These are phyloP conservation scores for Zea mays DNA, from an alignment of 176 grass and related monocot genomes.

Conservation along the genomic window DNA sequence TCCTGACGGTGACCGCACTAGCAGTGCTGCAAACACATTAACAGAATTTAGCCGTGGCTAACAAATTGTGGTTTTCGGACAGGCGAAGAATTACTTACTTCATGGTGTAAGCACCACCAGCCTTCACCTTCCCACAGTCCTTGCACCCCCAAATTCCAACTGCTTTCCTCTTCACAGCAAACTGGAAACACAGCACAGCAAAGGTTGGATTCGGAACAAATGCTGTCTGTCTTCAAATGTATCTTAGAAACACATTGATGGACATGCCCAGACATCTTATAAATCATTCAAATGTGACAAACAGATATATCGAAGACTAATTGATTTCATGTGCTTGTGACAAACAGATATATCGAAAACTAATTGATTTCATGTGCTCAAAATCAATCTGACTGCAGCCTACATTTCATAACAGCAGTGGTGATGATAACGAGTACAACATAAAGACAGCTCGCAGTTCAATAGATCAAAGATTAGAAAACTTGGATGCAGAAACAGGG, in stretches of 20 bases:
- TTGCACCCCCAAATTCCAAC: constrained; percentile 98
- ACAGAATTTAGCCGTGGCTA: no score
- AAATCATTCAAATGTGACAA: neutral
- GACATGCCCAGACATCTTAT: neutral
- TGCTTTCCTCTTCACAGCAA: constrained; percentile 85
- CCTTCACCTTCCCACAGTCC: constrained; percentile 90
- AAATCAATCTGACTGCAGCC: neutral
- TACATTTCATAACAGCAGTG: neutral
- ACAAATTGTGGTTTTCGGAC: no score
- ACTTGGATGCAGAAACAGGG: neutral
- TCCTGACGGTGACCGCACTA: no score
- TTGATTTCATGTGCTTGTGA: neutral
- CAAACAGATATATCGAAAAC: neutral
- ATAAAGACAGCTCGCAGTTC: neutral
- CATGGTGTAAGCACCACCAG: constrained; percentile 77
- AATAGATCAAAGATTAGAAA: neutral
- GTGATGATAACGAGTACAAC: neutral
- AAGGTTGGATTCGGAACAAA: neutral
- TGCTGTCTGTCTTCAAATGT: neutral
- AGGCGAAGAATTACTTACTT: constrained; percentile 44
- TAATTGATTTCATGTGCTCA: neutral
- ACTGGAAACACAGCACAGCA: constrained; percentile 37
- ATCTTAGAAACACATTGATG: neutral
- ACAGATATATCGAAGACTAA: neutral
- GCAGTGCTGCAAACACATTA: no score